These are phyloP conservation scores for Ramaria rubella DNA, from an alignment of 768 basidiomycete genomes.

Conservation along the genomic window DNA sequence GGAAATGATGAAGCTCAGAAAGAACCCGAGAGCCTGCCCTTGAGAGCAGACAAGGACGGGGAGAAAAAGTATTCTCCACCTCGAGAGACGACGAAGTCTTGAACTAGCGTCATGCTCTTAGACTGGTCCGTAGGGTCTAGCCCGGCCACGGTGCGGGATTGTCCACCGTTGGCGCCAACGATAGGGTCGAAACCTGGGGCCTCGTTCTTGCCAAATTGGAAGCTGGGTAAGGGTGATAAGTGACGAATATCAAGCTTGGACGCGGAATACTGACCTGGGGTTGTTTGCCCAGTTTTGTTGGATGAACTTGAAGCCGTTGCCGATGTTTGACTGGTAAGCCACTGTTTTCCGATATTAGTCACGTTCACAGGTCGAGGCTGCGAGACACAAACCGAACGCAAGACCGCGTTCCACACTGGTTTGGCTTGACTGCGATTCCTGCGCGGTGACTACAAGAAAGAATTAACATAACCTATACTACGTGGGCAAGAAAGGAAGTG, in stretches of 20 bases:
- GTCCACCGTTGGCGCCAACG: slow-evolving; percentile 1
- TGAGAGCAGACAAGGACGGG: slow-evolving; percentile 41
- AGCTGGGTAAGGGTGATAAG: slow-evolving; percentile 13
- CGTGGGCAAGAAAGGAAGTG: neutral
- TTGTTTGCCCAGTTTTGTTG: slow-evolving; percentile 16
- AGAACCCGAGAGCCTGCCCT: slow-evolving; percentile 15
- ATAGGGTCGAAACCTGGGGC: slow-evolving; percentile 39
- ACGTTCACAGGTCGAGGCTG: neutral
- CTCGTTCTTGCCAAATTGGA: slow-evolving; percentile 12
- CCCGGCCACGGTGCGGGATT: slow-evolving; percentile 17
- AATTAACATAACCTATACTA: neutral
- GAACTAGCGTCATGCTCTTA: slow-evolving; percentile 13
- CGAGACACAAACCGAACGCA: slow-evolving; percentile 29
- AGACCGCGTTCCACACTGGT: slow-evolving; percentile 41
- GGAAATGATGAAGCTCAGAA: neutral
- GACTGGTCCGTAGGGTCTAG: slow-evolving; percentile 18
- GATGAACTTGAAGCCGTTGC: slow-evolving; percentile 28
- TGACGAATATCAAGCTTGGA: neutral
- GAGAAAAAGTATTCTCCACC: slow-evolving; percentile 52
- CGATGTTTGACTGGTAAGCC: slow-evolving; percentile 26
- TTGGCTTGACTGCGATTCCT: slow-evolving; percentile 30
- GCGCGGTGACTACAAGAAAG: slow-evolving; percentile 25
- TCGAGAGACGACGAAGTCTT: slow-evolving; percentile 35
- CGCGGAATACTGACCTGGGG: neutral
- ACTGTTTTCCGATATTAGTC: slow-evolving; percentile 12